A percentile compares a stretch with the other conserved stretches of the same genome.
phyloP scores from a whole-genome alignment of 208 protist species.

The Leishmania major region DNA sequence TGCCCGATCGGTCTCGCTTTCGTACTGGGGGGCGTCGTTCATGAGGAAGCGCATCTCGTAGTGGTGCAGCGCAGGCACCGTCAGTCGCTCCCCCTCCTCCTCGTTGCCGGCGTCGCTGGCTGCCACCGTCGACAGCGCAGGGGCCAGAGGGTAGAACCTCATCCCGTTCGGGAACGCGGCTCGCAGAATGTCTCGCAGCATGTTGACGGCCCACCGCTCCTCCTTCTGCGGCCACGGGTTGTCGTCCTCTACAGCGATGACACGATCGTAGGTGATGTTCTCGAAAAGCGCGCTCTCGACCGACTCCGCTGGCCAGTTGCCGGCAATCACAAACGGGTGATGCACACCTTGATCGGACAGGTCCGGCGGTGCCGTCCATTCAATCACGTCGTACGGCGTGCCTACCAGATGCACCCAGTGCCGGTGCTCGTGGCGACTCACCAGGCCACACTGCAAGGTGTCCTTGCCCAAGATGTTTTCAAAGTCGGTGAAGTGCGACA shows the following conservation, averaged over 20 bases:
- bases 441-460: slow-evolving; percentile 69
- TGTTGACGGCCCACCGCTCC: slow-evolving; percentile 80
- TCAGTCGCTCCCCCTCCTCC: slow-evolving; percentile 1
- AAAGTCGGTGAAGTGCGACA: slow-evolving; percentile 88
- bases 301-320: slow-evolving; percentile 40
- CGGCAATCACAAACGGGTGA: slow-evolving; percentile 43
- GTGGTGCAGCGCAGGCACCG: slow-evolving; percentile 25
- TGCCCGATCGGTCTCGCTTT: slow-evolving; percentile 48
- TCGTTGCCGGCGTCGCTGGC: slow-evolving; percentile 1
- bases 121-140: slow-evolving; percentile 10
- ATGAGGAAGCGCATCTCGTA: slow-evolving; percentile 63
- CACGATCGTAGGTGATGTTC: slow-evolving; percentile 52
- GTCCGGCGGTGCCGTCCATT: slow-evolving; percentile 59
- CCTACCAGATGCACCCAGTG: slow-evolving; percentile 89
- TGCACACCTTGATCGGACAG: slow-evolving; percentile 57
- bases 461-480: slow-evolving; percentile 80
- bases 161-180: slow-evolving; percentile 45
- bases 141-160: slow-evolving; percentile 56
- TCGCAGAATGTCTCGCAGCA: slow-evolving; percentile 47
- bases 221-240: slow-evolving; percentile 44
- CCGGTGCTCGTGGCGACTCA: slow-evolving; percentile 57
- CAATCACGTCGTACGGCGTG: slow-evolving; percentile 77
- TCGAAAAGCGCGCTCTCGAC: slow-evolving; percentile 41
- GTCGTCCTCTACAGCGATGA: slow-evolving; percentile 44
- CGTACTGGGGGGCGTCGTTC: slow-evolving; percentile 67